Percentiles rank a stretch among this genome's conserved stretches.
These are phyloP conservation scores for Ogataea pilisensis DNA, from an alignment of 805 yeast species.

Conservation along the genomic window DNA sequence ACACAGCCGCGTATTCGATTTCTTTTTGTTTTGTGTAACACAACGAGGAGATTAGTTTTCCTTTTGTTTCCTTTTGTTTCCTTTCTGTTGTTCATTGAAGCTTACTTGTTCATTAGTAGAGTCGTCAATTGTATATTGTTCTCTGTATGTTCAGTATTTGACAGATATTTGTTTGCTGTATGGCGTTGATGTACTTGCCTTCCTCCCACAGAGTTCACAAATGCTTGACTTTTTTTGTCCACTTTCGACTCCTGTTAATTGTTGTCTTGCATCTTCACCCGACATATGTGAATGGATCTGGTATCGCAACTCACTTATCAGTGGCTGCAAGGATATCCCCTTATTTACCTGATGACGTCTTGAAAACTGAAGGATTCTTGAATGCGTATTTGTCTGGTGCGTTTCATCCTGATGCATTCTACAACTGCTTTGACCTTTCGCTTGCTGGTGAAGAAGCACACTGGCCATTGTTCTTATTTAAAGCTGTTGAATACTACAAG, in stretches of 20 bases:
- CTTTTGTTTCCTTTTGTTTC: neutral
- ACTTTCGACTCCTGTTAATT: too few species aligned
- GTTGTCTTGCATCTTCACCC: neutral
- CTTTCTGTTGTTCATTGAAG: neutral
- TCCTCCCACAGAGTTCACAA: too few species aligned
- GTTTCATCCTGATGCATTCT: conserved; percentile 67
- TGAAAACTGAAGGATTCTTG: conserved; percentile 10
- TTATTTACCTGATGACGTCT: conserved; percentile 33
- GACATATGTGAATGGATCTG: conserved; percentile 13
- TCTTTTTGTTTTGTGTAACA: neutral
- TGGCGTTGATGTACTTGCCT: too few species aligned
- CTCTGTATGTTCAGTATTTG: neutral
- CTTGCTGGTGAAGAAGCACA: conserved; percentile 59
- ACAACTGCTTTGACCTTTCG: conserved; percentile 49
- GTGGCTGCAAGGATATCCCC: conserved; percentile 31
- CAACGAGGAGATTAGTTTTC: neutral
- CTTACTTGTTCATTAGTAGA: neutral
- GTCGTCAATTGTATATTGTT: too few species aligned
- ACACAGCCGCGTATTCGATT: too few species aligned
- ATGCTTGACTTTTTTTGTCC: neutral
- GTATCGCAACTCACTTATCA: conserved; percentile 34
- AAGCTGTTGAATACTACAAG: conserved; percentile 40
- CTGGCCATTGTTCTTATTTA: conserved; percentile 62
- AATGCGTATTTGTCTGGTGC: conserved; percentile 52
- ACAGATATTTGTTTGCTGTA: too few species aligned